Percentiles rank a stretch among this genome's conserved stretches.
Conservation (phyloP, 2,329 filamentous ascomycete species). For the Aspergillus novoparasiticus region DNA sequence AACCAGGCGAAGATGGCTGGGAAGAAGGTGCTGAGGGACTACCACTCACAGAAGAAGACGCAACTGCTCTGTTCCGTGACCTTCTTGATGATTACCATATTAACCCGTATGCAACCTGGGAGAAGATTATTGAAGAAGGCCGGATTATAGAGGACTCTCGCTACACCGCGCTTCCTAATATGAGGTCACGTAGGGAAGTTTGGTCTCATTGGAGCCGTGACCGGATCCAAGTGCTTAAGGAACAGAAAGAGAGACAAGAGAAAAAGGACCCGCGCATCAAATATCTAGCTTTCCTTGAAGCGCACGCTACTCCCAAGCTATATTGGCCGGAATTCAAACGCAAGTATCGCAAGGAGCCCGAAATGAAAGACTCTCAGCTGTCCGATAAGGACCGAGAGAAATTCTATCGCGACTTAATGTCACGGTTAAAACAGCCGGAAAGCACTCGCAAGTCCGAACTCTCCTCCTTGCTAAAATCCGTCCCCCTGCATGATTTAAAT, state of each 20-base stretch:
- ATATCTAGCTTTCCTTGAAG: constrained; percentile 79
- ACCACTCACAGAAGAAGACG: constrained; percentile 73
- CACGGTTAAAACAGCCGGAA: constrained; percentile 49
- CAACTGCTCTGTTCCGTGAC: constrained; percentile 77
- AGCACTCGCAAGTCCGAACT: constrained; percentile 50
- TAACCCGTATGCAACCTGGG: constrained; percentile 89
- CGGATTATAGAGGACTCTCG: constrained; percentile 81
- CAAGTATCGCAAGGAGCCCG: constrained; percentile 79
- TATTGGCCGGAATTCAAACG: constrained; percentile 98
- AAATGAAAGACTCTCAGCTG: constrained; percentile 61
- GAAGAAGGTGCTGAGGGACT: constrained; percentile 73
- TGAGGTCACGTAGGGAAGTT: constrained; percentile 76
- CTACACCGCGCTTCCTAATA: constrained; percentile 81
- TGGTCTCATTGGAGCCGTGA: constrained; percentile 84
- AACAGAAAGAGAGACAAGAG: constrained; percentile 72
- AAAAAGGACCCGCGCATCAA: constrained; percentile 81
- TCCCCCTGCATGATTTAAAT: constrained; percentile 43
- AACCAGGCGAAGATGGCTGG: constrained; percentile 58
- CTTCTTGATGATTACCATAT: constrained; percentile 79
- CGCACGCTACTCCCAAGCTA: constrained; percentile 82
- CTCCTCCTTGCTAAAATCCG: constrained; percentile 47
- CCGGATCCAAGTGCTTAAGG: constrained; percentile 71
- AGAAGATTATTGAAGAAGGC: constrained; percentile 81
- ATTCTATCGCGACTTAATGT: constrained; percentile 51
- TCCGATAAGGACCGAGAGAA: constrained; percentile 54